These are phyloP conservation scores for Pseudozyma sp. DNA, from an alignment of 1,284 basidiomycete genomes.

Conservation along the genomic window DNA sequence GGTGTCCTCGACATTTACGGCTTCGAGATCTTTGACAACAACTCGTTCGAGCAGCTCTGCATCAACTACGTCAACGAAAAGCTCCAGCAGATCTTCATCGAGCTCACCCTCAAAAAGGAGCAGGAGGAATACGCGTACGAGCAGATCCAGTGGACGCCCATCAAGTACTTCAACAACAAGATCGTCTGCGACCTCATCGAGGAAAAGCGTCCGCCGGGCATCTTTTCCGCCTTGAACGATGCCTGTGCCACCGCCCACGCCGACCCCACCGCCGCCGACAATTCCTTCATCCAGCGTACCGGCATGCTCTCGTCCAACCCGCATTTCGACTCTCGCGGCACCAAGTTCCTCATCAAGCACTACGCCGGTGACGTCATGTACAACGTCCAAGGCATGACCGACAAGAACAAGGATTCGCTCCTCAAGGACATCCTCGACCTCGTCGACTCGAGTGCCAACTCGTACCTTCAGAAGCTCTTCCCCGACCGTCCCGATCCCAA, in stretches of 20 bases:
- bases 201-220: conserved; percentile 92
- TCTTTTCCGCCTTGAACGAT: conserved; percentile 97
- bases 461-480: conserved; percentile 85
- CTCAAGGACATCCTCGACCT: conserved; percentile 95
- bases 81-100: conserved; percentile 95
- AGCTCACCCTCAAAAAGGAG: conserved; percentile 97
- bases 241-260: conserved; percentile 98
- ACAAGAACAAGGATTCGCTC: conserved; percentile 99
- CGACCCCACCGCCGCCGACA: conserved; percentile 94
- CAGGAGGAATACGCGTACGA: conserved; percentile 99
- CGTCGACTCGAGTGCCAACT: conserved; percentile 73
- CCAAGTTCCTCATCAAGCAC: conserved; percentile 76
- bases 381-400: conserved; percentile 96
- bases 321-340: conserved; percentile 77
- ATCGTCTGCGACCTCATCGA: conserved; percentile 99
- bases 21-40: conserved; percentile 98
- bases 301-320: conserved; percentile 73
- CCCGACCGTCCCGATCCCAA: conserved; percentile 94
- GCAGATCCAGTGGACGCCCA: conserved; percentile 99
- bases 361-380: conserved; percentile 97
- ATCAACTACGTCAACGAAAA: conserved; percentile 99
- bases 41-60: conserved; percentile 98
- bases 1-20: conserved; percentile 92
- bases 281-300: conserved; percentile 93
- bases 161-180: conserved; percentile 74